Percentiles rank a stretch among this genome's conserved stretches.
Evolutionary conservation across 176 grass and related monocot species (phyloP).

Genomic region (Otatea glauca): DNA sequence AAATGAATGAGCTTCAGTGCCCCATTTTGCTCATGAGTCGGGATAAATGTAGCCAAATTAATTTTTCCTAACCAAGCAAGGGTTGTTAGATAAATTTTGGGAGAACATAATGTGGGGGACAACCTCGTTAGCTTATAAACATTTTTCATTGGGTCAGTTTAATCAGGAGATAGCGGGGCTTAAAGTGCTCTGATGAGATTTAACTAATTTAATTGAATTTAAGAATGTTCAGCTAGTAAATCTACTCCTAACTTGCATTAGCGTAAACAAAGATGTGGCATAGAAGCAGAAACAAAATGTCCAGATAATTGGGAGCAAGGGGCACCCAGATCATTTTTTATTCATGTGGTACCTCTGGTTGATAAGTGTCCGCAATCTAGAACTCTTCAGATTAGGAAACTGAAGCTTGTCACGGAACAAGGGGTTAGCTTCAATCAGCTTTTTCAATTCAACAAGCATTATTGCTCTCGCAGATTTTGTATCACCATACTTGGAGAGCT

Average conservation of each 20-base stretch:
- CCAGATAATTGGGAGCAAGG: not conserved
- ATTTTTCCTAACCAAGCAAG: not conserved
- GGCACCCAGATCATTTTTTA: not conserved
- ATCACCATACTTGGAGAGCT: constrained; percentile 99
- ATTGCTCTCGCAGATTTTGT: constrained; percentile 96
- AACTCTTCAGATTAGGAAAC: constrained; percentile 92
- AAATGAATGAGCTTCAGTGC: not conserved
- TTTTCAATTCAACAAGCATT: constrained; percentile 98
- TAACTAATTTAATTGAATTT: not conserved
- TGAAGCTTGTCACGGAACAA: constrained; percentile 98
- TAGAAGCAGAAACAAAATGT: constrained; percentile 27
- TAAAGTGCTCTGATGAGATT: not conserved
- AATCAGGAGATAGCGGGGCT: not conserved
- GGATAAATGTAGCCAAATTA: not conserved
- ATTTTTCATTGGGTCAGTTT: not conserved
- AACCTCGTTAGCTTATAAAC: not conserved
- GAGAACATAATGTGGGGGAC: not conserved
- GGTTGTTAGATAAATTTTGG: not conserved
- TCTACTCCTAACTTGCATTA: not conserved
- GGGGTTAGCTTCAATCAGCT: constrained; percentile 96
- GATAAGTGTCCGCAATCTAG: constrained; percentile 93
- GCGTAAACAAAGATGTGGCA: not conserved
- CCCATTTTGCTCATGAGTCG: not conserved
- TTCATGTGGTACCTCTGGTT: constrained; percentile 79
- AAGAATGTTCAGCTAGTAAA: constrained; percentile 11